phyloP scores from a whole-genome alignment of 2,329 filamentous ascomycete species.

The Didymella sp. region DNA sequence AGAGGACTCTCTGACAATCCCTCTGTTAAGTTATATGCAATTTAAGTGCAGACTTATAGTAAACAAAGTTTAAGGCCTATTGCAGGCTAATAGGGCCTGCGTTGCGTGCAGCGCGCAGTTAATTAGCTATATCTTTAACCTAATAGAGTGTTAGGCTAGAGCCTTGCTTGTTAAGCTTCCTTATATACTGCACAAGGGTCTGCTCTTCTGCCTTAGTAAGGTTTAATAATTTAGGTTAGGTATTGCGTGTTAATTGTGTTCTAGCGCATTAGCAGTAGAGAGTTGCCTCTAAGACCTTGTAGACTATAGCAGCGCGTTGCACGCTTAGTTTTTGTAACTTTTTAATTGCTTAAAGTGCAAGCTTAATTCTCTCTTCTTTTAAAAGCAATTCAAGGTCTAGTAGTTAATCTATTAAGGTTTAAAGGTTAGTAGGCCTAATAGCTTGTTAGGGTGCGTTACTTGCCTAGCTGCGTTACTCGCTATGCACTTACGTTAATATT shows the following conservation, averaged over 20 bases:
- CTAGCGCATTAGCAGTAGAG: neutral
- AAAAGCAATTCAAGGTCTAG: neutral
- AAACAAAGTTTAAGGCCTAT: conserved; percentile 1
- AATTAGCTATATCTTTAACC: neutral
- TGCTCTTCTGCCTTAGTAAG: neutral
- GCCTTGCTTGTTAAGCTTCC: neutral
- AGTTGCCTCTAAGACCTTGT: too few relatives aligned
- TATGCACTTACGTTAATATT: neutral
- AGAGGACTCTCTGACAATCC: neutral
- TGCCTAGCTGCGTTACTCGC: neutral
- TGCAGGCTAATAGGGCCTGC: neutral
- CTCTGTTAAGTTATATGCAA: neutral
- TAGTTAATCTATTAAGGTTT: neutral
- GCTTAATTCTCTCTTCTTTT: neutral
- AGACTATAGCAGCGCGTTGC: neutral
- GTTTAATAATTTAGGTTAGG: neutral
- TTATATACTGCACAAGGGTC: neutral
- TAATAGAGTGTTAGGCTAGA: neutral
- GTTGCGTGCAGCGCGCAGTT: neutral
- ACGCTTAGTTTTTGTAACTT: neutral
- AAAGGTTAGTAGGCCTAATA: neutral
- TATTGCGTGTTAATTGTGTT: neutral
- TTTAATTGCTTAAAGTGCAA: conserved; percentile 1
- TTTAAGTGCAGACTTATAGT: neutral
- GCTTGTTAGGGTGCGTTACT: neutral